phyloP scores from a whole-genome alignment of 164 flowering plant species.

The Kalanchoe fedtschenkoi region DNA sequence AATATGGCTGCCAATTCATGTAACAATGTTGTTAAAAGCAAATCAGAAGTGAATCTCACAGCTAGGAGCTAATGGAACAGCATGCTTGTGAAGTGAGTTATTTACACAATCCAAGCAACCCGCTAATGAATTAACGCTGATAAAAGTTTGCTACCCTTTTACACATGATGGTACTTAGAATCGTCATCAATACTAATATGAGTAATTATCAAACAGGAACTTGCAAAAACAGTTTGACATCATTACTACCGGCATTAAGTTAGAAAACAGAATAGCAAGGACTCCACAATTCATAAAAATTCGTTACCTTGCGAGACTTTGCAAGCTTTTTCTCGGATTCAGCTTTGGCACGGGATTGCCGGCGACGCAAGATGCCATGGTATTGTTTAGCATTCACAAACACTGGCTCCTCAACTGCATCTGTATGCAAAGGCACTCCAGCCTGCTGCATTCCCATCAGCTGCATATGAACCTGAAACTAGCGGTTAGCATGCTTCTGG shows the following conservation, averaged over 20 bases:
- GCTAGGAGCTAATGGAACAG: not conserved
- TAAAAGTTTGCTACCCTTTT: not conserved
- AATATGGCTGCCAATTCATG: slow-evolving; percentile 55
- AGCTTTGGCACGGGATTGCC: slow-evolving; percentile 79
- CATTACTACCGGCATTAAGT: not conserved
- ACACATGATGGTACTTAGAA: not conserved
- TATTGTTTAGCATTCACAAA: slow-evolving; percentile 83
- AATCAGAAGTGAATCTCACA: not conserved
- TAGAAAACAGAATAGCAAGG: not conserved
- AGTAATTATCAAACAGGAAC: not conserved
- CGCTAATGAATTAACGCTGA: not conserved
- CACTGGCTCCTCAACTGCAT: slow-evolving; percentile 78
- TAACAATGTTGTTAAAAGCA: not conserved
- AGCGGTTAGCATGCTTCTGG: not conserved
- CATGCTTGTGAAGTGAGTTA: no score
- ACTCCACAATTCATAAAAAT: not conserved
- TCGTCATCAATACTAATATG: not conserved
- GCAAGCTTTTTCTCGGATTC: slow-evolving; percentile 54
- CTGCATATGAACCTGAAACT: slow-evolving; percentile 59
- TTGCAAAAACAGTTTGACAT: not conserved
- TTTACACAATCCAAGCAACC: not conserved
- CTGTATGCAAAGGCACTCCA: slow-evolving; percentile 66
- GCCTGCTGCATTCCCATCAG: slow-evolving; percentile 62
- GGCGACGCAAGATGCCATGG: slow-evolving; percentile 69
- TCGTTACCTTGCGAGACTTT: slow-evolving; percentile 53